Conservation (phyloP, 805 yeast species). For the Wickerhamiella shivajii region DNA sequence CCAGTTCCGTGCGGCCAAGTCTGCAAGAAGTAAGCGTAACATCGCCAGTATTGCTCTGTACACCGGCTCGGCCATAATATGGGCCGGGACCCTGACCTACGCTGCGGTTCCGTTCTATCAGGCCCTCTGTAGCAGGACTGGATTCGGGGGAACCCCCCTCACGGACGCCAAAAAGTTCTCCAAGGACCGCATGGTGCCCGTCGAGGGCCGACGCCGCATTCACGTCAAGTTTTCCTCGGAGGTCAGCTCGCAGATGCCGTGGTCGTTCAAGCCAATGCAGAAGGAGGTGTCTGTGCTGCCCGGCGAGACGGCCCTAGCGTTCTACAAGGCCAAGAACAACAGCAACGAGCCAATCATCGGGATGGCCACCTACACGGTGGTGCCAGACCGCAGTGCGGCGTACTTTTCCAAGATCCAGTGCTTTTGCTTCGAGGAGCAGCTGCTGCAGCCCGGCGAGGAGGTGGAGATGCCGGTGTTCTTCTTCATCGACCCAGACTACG, state of each 20-base stretch:
- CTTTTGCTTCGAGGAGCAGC: conserved; percentile 95
- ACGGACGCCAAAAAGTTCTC: conserved; percentile 72
- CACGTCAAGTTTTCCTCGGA: conserved; percentile 83
- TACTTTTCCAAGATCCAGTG: conserved; percentile 96
- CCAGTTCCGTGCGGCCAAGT: background rate
- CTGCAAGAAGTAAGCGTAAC: background rate
- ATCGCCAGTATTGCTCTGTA: conserved; percentile 13
- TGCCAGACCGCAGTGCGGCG: conserved; percentile 93
- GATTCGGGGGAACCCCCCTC: conserved; percentile 91
- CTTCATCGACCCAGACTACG: conserved; percentile 92
- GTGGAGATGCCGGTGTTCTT: conserved; percentile 98
- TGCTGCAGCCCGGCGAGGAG: conserved; percentile 87
- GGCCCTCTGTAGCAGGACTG: conserved; percentile 84
- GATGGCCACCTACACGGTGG: conserved; percentile 94
- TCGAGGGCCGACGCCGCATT: conserved; percentile 69
- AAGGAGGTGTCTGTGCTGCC: conserved; percentile 85
- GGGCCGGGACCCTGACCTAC: conserved; percentile 46
- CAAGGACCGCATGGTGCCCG: conserved; percentile 75
- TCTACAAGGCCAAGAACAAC: conserved; percentile 78
- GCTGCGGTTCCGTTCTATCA: conserved; percentile 88
- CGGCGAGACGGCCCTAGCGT: conserved; percentile 95
- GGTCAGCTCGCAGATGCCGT: conserved; percentile 77
- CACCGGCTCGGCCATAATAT: conserved; percentile 13
- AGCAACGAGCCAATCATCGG: conserved; percentile 87
- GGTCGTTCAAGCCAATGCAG: conserved; percentile 92